Evolutionary conservation across 176 grass and related monocot species (phyloP).

Genomic region (Ensete glaucum): DNA sequence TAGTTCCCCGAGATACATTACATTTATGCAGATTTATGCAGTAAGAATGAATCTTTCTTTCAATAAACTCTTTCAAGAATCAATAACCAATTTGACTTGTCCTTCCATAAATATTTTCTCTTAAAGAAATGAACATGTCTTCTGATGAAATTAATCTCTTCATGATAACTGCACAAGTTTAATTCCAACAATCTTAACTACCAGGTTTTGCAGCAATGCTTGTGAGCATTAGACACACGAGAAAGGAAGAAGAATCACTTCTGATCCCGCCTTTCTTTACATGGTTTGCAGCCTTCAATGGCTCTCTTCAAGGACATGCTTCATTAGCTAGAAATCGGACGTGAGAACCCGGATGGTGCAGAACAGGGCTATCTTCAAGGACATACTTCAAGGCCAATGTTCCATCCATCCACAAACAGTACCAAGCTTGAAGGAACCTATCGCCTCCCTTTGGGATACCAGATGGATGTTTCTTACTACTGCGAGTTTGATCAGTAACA

Average conservation of each 20-base stretch:
- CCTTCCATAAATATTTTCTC: too few relatives aligned
- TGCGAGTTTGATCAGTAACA: slow-evolving; percentile 32
- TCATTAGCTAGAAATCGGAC: slow-evolving; percentile 62
- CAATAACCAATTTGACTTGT: too few relatives aligned
- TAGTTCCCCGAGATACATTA: too few relatives aligned
- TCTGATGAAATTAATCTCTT: too few relatives aligned
- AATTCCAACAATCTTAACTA: too few relatives aligned
- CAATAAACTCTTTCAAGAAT: too few relatives aligned
- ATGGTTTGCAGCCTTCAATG: slow-evolving; percentile 54
- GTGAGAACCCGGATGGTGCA: slow-evolving; percentile 82
- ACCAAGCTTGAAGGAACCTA: slow-evolving; percentile 68
- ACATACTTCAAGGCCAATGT: slow-evolving; percentile 38
- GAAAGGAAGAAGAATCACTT: neutral
- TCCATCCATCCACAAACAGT: slow-evolving; percentile 65
- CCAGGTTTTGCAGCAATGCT: too few relatives aligned
- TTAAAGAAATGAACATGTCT: too few relatives aligned
- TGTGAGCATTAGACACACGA: too few relatives aligned
- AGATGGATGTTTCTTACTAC: slow-evolving; percentile 97
- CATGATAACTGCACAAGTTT: too few relatives aligned
- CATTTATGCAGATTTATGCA: too few relatives aligned
- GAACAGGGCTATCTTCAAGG: slow-evolving; percentile 38
- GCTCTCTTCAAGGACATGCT: slow-evolving; percentile 80
- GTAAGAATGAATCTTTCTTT: too few relatives aligned
- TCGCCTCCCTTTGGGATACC: slow-evolving; percentile 92
- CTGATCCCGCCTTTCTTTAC: neutral